phyloP scores from a whole-genome alignment of 2,329 filamentous ascomycete species.

The Penicillium sp. region DNA sequence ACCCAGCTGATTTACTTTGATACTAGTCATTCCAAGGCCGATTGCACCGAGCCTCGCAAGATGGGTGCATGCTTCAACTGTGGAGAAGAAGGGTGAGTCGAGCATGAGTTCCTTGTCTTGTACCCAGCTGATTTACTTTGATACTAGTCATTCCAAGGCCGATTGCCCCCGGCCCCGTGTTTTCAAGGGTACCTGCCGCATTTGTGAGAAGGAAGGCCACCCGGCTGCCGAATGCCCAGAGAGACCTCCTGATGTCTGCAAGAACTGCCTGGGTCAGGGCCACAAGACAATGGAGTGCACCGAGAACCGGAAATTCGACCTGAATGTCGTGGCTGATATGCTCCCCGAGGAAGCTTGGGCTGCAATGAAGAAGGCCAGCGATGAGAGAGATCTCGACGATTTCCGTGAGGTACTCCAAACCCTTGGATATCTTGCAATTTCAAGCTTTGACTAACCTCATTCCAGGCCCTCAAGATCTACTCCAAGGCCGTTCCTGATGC shows the following conservation, averaged over 20 bases:
- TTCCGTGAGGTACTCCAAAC: constrained; percentile 45
- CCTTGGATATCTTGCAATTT: neutral
- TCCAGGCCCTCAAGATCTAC: constrained; percentile 49
- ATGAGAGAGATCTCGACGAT: constrained; percentile 48
- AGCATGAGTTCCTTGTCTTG: neutral
- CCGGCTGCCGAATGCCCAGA: constrained; percentile 45
- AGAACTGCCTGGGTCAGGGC: constrained; percentile 47
- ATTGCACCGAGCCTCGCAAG: constrained; percentile 43
- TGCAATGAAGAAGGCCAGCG: constrained; percentile 48
- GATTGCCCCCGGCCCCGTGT: constrained; percentile 47
- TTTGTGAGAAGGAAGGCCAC: constrained; percentile 48
- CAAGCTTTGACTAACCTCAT: constrained; percentile 8
- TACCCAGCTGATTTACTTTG: neutral
- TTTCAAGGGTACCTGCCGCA: constrained; percentile 47
- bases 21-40: no score
- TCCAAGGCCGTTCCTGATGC: constrained; percentile 47
- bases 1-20: no score
- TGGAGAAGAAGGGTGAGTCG: constrained; percentile 14
- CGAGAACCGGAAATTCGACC: constrained; percentile 45
- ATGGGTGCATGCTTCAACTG: constrained; percentile 14
- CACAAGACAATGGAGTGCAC: constrained; percentile 46
- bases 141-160: constrained; percentile 17
- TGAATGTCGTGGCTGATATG: constrained; percentile 46
- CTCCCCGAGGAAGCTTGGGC: constrained; percentile 50
- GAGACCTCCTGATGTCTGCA: constrained; percentile 43